Conservation (phyloP, 306 rosid species). For the Prinsepia uniflora region DNA sequence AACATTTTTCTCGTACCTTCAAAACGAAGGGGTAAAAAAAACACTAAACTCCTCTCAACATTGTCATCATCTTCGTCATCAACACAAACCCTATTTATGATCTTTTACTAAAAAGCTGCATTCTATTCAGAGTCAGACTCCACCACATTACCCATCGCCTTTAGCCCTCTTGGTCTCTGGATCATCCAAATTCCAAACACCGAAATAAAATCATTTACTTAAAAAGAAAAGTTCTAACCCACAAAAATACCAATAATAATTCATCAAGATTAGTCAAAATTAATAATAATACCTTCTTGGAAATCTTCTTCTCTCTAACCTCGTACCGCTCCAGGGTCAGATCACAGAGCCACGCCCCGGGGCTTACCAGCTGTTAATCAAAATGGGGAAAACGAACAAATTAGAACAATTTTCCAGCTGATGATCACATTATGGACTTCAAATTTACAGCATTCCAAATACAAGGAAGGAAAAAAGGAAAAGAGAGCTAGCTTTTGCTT, state of each 20-base stretch:
- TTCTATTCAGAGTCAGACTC: conserved; percentile 72
- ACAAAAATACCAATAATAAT: neutral
- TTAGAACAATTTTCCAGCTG: neutral
- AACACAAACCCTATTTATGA: conserved; percentile 8
- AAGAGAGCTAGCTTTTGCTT: neutral
- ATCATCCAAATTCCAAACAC: conserved; percentile 2
- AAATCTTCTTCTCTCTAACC: conserved; percentile 87
- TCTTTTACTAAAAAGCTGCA: neutral
- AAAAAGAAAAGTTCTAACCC: neutral
- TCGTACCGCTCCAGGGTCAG: conserved; percentile 81
- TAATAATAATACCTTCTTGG: conserved; percentile 56
- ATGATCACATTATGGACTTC: neutral
- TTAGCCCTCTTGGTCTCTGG: conserved; percentile 92
- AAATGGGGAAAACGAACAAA: neutral
- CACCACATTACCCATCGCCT: conserved; percentile 92
- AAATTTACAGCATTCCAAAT: neutral
- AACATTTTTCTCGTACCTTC: conserved; percentile 30
- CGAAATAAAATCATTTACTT: neutral
- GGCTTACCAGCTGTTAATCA: conserved; percentile 46
- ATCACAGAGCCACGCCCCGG: conserved; percentile 84
- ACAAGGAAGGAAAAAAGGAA: neutral
- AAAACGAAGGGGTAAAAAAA: neutral
- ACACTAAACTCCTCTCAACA: neutral
- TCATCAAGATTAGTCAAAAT: neutral
- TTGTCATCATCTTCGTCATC: conserved; percentile 10